Percentiles rank a stretch among this genome's conserved stretches.
These are phyloP conservation scores for Ophiostoma novo-ulmi DNA, from an alignment of 2,329 filamentous ascomycete species.

Conservation along the genomic window DNA sequence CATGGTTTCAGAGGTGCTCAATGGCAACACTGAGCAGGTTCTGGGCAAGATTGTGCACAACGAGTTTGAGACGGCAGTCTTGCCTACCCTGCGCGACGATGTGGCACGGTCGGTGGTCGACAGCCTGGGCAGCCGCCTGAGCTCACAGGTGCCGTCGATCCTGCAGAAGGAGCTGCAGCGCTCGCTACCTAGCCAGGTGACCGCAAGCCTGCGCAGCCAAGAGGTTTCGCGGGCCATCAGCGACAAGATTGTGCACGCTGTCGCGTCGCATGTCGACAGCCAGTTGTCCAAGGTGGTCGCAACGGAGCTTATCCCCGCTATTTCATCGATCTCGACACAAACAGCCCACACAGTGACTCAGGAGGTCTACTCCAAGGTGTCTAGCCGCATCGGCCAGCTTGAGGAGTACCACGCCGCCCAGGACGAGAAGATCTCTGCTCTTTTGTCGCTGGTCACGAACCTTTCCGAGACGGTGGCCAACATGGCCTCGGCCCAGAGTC, in stretches of 20 bases:
- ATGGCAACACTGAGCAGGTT: conserved; percentile 63
- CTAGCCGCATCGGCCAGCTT: conserved; percentile 47
- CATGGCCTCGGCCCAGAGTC: conserved; percentile 63
- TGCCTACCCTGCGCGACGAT: conserved; percentile 67
- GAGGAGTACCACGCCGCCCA: conserved; percentile 50
- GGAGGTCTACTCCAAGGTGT: conserved; percentile 61
- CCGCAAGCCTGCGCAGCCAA: conserved; percentile 64
- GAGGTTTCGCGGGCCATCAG: conserved; percentile 68
- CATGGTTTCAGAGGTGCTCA: conserved; percentile 56
- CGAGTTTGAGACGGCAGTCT: conserved; percentile 68
- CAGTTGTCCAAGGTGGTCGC: conserved; percentile 59
- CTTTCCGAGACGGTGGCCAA: conserved; percentile 64
- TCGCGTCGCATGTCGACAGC: conserved; percentile 64
- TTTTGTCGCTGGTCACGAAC: conserved; percentile 61
- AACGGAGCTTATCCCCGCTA: conserved; percentile 59
- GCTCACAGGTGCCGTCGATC: conserved; percentile 58
- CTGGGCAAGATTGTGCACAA: conserved; percentile 70
- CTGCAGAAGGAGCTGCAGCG: conserved; percentile 70
- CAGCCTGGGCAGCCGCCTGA: conserved; percentile 64
- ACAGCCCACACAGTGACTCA: conserved; percentile 62
- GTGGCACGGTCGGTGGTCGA: conserved; percentile 65
- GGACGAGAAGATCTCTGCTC: conserved; percentile 63
- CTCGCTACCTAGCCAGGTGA: conserved; percentile 61
- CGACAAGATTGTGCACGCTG: conserved; percentile 63
- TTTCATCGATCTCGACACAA: conserved; percentile 60